Base-by-base conservation (phyloP, 129 eudicot genomes). In the Logfia minima region DNA sequence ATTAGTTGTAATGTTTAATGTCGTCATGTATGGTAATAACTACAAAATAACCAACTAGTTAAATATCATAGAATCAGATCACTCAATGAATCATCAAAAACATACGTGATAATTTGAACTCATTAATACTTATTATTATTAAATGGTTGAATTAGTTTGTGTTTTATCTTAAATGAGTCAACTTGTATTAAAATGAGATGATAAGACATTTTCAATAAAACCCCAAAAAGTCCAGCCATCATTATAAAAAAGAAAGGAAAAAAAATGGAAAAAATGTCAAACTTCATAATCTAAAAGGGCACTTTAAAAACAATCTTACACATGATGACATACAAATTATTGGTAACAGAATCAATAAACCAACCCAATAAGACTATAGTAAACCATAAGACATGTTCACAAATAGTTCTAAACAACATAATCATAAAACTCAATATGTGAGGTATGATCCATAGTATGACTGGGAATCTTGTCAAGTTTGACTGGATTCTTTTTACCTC, bases 381-480 rank as follows among this genome's bases (percentile, higher is more conserved):
- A 22, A 58, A 17, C 22, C 62, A n/a, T 56, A 56, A 17, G 32
- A 37, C 0, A 61, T 75, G 34, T 39, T 70, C 63, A 78, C 56
- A 48, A 71, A 72, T 9, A 66, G 4, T 51, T 79, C 86, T 83
- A 93, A 62, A 93, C 83, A 66, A 93, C 98, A 84, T 93, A 90
- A 86, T 93, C 97, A 80, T 92, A 93, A 89, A 96, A 90, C 68
- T 87, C 88, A 13, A 93, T 90, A 77, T 90, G 86, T 45, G 97
- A 90, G 24, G 97, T 90, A 79, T 93, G 98, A 69, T 93, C 98
- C 98, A 93, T 93, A 41, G 98, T 93, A 67, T 87, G 87, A 77
- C 97, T 87, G 58, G 98, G 98, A 69, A 89, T 84, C 72, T 87
- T 88, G 61, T 90, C 92, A 35, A 82, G 89, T 84, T 53, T 93